phyloP scores from a whole-genome alignment of 176 grass and related monocot species.

The sorghum (Sorghum bicolor) region DNA sequence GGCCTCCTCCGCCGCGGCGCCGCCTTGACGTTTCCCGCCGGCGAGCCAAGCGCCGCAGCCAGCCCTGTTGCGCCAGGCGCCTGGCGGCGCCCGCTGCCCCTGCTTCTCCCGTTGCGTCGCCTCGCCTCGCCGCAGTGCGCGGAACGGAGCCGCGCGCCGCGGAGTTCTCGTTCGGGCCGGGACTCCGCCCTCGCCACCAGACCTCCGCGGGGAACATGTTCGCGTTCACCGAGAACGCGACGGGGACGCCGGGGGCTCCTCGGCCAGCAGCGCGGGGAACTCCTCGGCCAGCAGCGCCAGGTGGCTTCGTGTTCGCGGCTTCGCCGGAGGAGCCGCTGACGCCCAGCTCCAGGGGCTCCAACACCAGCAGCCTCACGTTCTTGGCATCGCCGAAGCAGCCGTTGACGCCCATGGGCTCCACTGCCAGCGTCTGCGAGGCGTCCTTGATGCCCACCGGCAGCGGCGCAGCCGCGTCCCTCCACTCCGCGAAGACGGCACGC shows the following conservation, averaged over 20 bases:
- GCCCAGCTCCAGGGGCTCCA: slow-evolving; percentile 9
- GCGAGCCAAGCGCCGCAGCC: not conserved
- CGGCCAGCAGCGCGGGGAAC: not conserved
- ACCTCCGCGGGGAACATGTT: not conserved
- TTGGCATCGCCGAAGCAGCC: slow-evolving; percentile 6
- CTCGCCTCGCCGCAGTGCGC: not conserved
- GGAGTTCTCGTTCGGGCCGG: slow-evolving; percentile 25
- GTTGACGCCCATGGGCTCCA: not conserved
- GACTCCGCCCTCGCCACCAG: not conserved
- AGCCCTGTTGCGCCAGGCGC: not conserved
- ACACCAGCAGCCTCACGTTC: not conserved
- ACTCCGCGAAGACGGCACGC: not conserved
- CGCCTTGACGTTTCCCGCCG: not conserved
- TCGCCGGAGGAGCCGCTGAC: too few relatives aligned
- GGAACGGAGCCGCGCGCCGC: not conserved
- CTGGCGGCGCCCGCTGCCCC: not conserved
- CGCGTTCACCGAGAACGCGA: not conserved
- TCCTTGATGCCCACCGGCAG: not conserved
- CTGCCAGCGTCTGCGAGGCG: not conserved
- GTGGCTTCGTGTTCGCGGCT: too few relatives aligned
- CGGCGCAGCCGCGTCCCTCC: not conserved
- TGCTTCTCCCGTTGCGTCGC: not conserved
- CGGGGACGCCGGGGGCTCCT: not conserved
- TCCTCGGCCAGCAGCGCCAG: too few relatives aligned
- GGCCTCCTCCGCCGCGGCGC: too few relatives aligned